Evolutionary conservation across 345 rosid genomes (phyloP).

Genomic region (Eucalyptus regnans): DNA sequence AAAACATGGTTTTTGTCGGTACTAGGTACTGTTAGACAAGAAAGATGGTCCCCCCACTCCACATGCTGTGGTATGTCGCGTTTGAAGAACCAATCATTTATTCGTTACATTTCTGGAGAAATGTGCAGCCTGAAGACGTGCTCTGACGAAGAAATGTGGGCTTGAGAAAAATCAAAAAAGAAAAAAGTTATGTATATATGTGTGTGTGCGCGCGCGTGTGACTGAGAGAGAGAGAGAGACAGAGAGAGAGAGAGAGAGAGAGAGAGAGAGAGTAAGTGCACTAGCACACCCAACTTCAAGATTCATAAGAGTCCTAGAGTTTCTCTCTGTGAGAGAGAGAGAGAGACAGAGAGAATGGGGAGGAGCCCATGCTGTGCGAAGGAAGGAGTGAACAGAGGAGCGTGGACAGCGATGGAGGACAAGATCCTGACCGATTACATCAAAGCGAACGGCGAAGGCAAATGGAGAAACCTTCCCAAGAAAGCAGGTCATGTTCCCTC

Average conservation of each 20-base stretch:
- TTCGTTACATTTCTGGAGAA: not conserved
- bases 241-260: not conserved
- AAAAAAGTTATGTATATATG: not conserved
- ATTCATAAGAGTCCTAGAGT: not conserved
- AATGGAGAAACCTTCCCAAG: conserved; percentile 18
- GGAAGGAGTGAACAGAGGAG: conserved; percentile 11
- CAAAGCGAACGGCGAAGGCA: conserved; percentile 18
- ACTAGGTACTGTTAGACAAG: not conserved
- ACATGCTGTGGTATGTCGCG: not conserved
- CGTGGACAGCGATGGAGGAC: conserved; percentile 23
- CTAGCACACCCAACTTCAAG: not conserved
- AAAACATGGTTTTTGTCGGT: not conserved
- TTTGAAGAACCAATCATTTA: not conserved
- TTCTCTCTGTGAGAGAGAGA: not conserved
- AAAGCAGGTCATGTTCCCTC: not conserved
- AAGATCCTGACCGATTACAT: conserved; percentile 10
- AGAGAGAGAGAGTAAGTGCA: not conserved
- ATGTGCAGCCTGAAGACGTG: not conserved
- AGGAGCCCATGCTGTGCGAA: conserved; percentile 12
- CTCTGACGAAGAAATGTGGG: not conserved
- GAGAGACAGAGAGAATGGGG: conserved; percentile 3
- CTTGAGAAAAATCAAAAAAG: not conserved
- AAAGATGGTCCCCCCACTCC: not conserved
- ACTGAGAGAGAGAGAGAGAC: not conserved
- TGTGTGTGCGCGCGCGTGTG: fast-evolving